Conservation (phyloP, 768 basidiomycete species). For the Russula abietina region DNA sequence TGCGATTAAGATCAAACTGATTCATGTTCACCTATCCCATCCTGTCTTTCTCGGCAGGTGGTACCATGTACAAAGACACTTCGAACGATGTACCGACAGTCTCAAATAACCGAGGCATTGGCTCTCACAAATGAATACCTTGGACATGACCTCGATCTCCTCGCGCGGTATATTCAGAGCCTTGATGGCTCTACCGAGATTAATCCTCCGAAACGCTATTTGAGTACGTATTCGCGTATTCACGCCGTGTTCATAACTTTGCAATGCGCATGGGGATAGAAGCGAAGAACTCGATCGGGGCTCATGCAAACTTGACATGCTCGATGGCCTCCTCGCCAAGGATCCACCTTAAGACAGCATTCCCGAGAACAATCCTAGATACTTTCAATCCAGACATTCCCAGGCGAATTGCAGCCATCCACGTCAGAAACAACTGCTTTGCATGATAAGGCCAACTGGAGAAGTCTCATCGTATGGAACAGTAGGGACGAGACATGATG, state of each 20-base stretch:
- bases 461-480: constrained; percentile 13
- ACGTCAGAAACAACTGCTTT: neutral
- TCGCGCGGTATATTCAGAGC: constrained; percentile 36
- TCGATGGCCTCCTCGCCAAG: constrained; percentile 28
- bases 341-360: constrained; percentile 54
- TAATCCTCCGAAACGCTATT: constrained; percentile 33
- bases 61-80: neutral
- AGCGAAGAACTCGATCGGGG: constrained; percentile 10
- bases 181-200: constrained; percentile 40
- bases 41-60: constrained; percentile 21
- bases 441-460: neutral
- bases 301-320: constrained; percentile 29
- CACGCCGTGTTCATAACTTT: constrained; percentile 52
- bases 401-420: constrained; percentile 25
- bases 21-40: constrained; percentile 39
- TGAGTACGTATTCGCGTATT: constrained; percentile 44
- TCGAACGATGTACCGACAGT: constrained; percentile 1
- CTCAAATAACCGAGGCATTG: neutral
- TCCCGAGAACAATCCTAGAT: constrained; percentile 57
- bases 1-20: constrained; percentile 34
- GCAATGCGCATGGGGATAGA: constrained; percentile 7
- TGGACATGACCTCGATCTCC: constrained; percentile 41
- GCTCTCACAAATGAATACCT: constrained; percentile 26
- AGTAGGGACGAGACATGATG: neutral
- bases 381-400: constrained; percentile 56